A percentile compares a stretch with the other conserved stretches of the same genome.
phyloP scores from a whole-genome alignment of 495 filamentous ascomycete genomes.

The Aspergillus haitiensis region DNA sequence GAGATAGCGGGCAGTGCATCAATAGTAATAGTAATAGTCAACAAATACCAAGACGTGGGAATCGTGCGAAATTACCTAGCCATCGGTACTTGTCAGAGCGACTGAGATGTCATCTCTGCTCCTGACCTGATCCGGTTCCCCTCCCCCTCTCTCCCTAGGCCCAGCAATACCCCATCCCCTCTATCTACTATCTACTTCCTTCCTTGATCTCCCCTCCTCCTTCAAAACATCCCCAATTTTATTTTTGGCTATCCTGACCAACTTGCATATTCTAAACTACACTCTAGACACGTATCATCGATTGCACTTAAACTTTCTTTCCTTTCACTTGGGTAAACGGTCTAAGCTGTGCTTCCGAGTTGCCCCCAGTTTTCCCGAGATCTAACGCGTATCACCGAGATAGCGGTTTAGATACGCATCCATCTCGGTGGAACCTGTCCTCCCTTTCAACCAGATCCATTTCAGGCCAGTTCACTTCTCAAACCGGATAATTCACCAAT shows the following conservation, averaged over 20 bases:
- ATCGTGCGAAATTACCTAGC: constrained; percentile 10
- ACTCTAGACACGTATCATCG: constrained; percentile 1
- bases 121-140: constrained; percentile 28
- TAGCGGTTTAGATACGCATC: constrained; percentile 22
- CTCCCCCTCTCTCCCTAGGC: constrained; percentile 23
- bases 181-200: constrained; percentile 16
- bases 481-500: neutral
- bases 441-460: neutral
- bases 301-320: constrained; percentile 3
- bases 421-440: constrained; percentile 8
- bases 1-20: constrained; percentile 6
- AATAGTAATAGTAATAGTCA: neutral
- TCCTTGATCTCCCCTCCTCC: constrained; percentile 11
- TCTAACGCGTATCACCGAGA: constrained; percentile 24
- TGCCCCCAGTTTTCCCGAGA: constrained; percentile 16
- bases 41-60: constrained; percentile 10
- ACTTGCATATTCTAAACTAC: constrained; percentile 3
- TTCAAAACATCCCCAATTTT: constrained; percentile 1
- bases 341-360: constrained; percentile 28
- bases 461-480: neutral
- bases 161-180: constrained; percentile 16
- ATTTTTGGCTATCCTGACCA: constrained; percentile 4
- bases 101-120: constrained; percentile 27
- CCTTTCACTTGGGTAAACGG: constrained; percentile 17
- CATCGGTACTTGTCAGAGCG: constrained; percentile 14